Conservation (phyloP, 768 basidiomycete genomes). For the Amanita inopinata region DNA sequence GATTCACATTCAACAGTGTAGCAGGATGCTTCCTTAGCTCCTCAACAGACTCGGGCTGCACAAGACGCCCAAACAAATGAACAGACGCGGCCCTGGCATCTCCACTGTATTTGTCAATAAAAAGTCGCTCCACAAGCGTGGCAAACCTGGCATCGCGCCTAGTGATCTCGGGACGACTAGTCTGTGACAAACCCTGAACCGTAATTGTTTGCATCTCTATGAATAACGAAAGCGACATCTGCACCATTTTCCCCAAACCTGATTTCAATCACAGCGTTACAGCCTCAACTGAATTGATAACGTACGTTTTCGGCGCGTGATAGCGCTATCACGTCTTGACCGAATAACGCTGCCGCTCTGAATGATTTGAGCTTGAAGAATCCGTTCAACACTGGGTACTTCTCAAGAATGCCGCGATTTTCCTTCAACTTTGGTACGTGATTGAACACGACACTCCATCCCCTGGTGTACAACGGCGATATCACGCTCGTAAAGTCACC, state of each 20-base stretch:
- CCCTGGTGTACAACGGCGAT: neutral
- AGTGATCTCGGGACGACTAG: neutral
- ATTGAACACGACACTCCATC: conserved; percentile 7
- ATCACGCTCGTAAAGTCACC: conserved; percentile 1
- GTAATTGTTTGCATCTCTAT: conserved; percentile 1
- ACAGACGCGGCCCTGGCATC: neutral
- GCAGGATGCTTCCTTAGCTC: neutral
- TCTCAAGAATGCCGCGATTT: neutral
- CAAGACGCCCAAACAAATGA: neutral
- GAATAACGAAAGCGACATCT: neutral
- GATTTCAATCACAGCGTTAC: neutral
- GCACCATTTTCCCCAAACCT: neutral
- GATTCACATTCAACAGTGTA: neutral
- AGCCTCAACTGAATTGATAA: neutral
- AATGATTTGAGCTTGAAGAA: conserved; percentile 3
- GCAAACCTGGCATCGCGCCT: conserved; percentile 3
- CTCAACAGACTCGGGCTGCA: conserved; percentile 3
- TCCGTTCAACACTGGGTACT: conserved; percentile 3
- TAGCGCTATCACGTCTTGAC: neutral
- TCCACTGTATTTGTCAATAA: conserved; percentile 1
- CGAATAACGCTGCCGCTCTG: neutral
- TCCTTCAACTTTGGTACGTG: neutral
- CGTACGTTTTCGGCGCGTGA: conserved; percentile 1
- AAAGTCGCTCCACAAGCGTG: conserved; percentile 1
- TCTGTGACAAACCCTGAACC: neutral